Percentiles rank a stretch among this genome's conserved stretches.
Conservation (phyloP, 2,329 filamentous ascomycete genomes). For the Fusarium palustre region DNA sequence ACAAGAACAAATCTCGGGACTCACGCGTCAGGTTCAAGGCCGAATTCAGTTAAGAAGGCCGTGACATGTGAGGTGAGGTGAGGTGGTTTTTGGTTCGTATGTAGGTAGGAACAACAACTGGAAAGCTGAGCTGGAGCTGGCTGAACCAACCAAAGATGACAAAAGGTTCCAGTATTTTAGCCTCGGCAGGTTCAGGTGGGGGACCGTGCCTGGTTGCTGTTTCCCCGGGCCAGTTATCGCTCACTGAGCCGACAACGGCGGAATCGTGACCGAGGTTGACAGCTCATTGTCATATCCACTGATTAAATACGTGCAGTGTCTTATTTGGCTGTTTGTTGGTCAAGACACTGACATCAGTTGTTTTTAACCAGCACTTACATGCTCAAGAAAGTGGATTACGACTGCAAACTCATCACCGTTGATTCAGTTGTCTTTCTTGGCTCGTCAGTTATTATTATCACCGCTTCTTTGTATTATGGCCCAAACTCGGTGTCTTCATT, state of each 20-base stretch:
- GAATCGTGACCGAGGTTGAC: conserved; percentile 37
- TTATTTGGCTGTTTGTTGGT: background rate
- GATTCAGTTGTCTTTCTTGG: background rate
- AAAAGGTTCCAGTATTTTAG: conserved; percentile 38
- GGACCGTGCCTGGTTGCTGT: conserved; percentile 28
- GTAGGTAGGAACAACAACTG: conserved; percentile 24
- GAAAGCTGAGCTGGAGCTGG: conserved; percentile 26
- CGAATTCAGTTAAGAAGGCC: conserved; percentile 40
- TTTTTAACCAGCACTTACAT: background rate
- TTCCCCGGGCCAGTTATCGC: conserved; percentile 16
- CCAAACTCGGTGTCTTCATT: conserved; percentile 33
- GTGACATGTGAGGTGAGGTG: conserved; percentile 43
- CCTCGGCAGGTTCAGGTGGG: conserved; percentile 43
- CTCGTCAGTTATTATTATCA: background rate
- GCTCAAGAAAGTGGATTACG: background rate
- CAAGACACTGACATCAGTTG: background rate
- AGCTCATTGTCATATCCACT: conserved; percentile 27
- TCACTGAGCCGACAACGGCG: conserved; percentile 33
- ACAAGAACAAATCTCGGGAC: conserved; percentile 32
- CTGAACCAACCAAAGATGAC: conserved; percentile 26
- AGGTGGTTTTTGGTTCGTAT: conserved; percentile 29
- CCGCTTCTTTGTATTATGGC: conserved; percentile 12
- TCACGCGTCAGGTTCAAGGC: conserved; percentile 43
- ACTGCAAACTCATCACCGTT: background rate
- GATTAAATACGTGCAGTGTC: conserved; percentile 1